A percentile compares a stretch with the other conserved stretches of the same genome.
phyloP scores from a whole-genome alignment of 164 flowering plant species.

The Magnolia officinalis region DNA sequence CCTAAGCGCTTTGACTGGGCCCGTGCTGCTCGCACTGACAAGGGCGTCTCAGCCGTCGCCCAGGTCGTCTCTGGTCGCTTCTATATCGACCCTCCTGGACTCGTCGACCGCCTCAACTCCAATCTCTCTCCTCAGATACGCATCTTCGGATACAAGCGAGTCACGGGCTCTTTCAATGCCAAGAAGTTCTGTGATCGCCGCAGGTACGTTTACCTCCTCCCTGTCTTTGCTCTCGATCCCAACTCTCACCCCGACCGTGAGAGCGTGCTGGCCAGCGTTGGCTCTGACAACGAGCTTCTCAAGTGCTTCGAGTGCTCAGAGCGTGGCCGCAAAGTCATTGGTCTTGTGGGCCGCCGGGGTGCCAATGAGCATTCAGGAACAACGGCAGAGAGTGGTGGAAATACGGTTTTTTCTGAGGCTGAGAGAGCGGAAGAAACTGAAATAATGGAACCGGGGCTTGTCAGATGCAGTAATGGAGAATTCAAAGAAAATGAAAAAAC shows the following conservation, averaged over 20 bases:
- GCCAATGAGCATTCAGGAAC: conserved; percentile 9
- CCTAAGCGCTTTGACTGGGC: conserved; percentile 78
- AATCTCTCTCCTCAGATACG: conserved; percentile 61
- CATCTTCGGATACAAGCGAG: conserved; percentile 79
- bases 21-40: conserved; percentile 93
- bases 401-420: background rate
- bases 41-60: conserved; percentile 96
- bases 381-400: conserved; percentile 1
- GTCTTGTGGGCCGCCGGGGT: conserved; percentile 55
- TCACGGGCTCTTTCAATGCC: conserved; percentile 65
- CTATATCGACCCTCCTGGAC: conserved; percentile 80
- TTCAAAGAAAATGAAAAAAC: background rate
- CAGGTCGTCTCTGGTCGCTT: conserved; percentile 93
- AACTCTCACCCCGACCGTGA: conserved; percentile 73
- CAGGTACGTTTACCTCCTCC: conserved; percentile 90
- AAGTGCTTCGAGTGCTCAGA: conserved; percentile 89
- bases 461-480: background rate
- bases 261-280: conserved; percentile 75
- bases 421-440: background rate
- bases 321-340: conserved; percentile 80
- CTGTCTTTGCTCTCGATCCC: conserved; percentile 88
- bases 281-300: conserved; percentile 69
- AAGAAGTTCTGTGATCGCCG: conserved; percentile 94
- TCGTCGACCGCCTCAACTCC: conserved; percentile 66
- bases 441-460: background rate